Percentiles rank a stretch among this genome's conserved stretches.
Conservation (phyloP, 2,329 filamentous ascomycete genomes). For the Cladosporium oxysporum region DNA sequence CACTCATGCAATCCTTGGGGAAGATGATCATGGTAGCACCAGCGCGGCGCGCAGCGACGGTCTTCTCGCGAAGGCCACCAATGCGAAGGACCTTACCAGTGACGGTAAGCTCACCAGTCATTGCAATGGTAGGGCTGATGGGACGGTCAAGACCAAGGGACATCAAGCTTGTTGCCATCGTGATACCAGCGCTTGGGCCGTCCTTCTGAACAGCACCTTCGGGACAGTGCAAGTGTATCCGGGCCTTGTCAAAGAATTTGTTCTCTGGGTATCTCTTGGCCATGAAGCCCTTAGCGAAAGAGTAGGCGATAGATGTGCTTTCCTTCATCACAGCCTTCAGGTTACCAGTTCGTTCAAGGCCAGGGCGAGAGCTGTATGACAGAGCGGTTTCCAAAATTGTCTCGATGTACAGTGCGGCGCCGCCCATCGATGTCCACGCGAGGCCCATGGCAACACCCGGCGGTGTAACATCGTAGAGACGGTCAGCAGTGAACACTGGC, state of each 20-base stretch:
- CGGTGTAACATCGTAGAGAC: conserved; percentile 90
- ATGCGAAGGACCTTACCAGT: conserved; percentile 96
- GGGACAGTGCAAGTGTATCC: conserved; percentile 92
- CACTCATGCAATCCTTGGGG: conserved; percentile 90
- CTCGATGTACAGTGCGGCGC: conserved; percentile 94
- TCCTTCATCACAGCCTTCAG: conserved; percentile 98
- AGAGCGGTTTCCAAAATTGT: conserved; percentile 88
- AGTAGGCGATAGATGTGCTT: conserved; percentile 92
- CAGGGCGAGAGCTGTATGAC: conserved; percentile 70
- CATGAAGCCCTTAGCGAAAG: conserved; percentile 88
- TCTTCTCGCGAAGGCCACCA: conserved; percentile 93
- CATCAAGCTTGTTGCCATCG: conserved; percentile 93
- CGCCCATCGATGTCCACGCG: conserved; percentile 96
- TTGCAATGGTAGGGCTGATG: conserved; percentile 84
- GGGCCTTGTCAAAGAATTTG: conserved; percentile 93
- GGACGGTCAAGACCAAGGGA: conserved; percentile 78
- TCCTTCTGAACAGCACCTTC: conserved; percentile 97
- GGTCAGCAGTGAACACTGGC: conserved; percentile 91
- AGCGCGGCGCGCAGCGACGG: conserved; percentile 87
- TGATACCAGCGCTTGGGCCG: conserved; percentile 77
- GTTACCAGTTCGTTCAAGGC: conserved; percentile 90
- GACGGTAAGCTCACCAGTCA: conserved; percentile 96
- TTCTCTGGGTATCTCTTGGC: conserved; percentile 84
- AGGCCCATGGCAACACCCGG: conserved; percentile 96
- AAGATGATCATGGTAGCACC: conserved; percentile 94